Conservation (phyloP, 169 alveolate genomes). For the Miamiensis avidus region DNA sequence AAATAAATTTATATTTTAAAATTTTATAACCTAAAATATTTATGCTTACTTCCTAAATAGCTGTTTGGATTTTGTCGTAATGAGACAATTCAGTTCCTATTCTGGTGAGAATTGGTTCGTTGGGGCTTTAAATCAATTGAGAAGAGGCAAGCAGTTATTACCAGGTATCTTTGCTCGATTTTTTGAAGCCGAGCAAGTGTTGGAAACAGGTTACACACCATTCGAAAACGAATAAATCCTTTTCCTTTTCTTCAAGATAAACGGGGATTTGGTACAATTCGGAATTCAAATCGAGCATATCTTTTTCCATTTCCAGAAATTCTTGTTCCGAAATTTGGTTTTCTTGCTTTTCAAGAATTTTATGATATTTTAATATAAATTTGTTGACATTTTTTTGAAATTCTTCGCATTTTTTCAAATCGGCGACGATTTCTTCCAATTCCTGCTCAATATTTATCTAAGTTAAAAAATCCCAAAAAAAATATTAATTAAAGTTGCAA, state of each 20-base stretch:
- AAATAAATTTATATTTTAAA: no score
- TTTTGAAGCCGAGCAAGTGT: not conserved
- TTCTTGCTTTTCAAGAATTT: not conserved
- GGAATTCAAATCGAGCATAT: not conserved
- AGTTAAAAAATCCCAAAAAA: not conserved
- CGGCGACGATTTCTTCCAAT: not conserved
- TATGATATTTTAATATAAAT: no score
- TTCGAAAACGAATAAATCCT: not conserved
- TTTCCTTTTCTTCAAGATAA: not conserved
- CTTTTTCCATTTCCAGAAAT: not conserved
- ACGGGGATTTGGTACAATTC: not conserved
- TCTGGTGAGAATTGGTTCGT: not conserved
- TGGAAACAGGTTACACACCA: not conserved
- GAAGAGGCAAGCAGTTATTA: not conserved
- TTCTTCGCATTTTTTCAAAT: not conserved
- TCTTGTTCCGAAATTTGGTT: not conserved
- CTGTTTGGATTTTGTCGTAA: not conserved
- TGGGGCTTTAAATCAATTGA: not conserved
- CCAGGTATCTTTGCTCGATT: not conserved
- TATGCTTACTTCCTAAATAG: not conserved
- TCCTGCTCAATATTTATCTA: not conserved
- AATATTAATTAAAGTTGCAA: not conserved
- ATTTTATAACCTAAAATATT: no score
- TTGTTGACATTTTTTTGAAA: not conserved
- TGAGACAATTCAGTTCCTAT: not conserved